phyloP scores from a whole-genome alignment of 106 monocot genomes.

The Amphibolis antarctica region DNA sequence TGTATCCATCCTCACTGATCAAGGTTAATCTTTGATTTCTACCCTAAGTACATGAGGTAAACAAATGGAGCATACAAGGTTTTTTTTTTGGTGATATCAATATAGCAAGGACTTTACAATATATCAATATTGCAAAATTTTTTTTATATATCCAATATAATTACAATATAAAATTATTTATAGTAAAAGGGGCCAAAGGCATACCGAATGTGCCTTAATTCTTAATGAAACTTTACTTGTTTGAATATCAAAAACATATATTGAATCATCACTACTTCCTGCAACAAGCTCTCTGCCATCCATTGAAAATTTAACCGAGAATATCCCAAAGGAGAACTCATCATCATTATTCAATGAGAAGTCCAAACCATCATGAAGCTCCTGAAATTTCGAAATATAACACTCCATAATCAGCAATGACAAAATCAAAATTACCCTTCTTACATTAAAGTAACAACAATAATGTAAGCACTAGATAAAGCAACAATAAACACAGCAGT shows the following conservation, averaged over 20 bases:
- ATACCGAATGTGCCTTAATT: conserved; percentile 63
- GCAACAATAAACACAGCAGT: too few relatives aligned
- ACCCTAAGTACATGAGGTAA: too few relatives aligned
- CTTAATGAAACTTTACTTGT: conserved; percentile 59
- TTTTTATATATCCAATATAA: too few relatives aligned
- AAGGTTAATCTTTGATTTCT: too few relatives aligned
- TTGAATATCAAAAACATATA: conserved; percentile 80
- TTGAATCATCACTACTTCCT: conserved; percentile 63
- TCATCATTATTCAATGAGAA: conserved; percentile 48
- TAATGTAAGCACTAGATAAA: too few relatives aligned
- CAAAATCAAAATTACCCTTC: not conserved
- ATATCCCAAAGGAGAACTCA: conserved; percentile 61
- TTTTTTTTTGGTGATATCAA: too few relatives aligned
- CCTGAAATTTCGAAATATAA: conserved; percentile 28
- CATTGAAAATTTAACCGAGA: conserved; percentile 87
- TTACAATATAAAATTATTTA: too few relatives aligned
- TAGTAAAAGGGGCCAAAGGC: not conserved
- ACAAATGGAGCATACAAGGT: too few relatives aligned
- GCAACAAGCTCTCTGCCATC: conserved; percentile 89
- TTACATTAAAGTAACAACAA: not conserved
- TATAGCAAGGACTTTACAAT: too few relatives aligned
- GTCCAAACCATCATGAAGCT: conserved; percentile 76
- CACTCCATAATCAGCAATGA: not conserved
- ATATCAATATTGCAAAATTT: too few relatives aligned
- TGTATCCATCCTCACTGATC: too few relatives aligned